Percentiles rank a stretch among this genome's conserved stretches.
Evolutionary conservation across 2,329 filamentous ascomycete species (phyloP).

Genomic region (Claviceps pazoutovae): DNA sequence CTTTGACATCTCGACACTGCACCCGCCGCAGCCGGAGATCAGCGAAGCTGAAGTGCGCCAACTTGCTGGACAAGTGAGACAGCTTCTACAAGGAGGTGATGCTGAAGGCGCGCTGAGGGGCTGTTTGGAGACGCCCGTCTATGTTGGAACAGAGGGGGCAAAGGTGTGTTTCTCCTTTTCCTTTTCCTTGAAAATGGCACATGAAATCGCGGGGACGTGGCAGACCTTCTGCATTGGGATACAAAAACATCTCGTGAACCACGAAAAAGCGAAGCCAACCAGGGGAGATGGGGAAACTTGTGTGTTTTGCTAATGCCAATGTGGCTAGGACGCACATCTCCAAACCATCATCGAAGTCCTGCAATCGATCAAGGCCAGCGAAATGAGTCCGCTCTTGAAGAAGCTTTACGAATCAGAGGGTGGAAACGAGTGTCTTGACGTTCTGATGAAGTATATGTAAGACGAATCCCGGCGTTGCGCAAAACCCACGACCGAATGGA

Average conservation of each 20-base stretch:
- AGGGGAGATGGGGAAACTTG: no score
- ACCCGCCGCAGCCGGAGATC: slow-evolving; percentile 60
- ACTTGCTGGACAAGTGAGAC: slow-evolving; percentile 68
- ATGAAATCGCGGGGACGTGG: background rate
- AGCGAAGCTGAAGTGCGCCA: slow-evolving; percentile 66
- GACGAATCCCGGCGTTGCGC: background rate
- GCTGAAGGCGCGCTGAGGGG: slow-evolving; percentile 73
- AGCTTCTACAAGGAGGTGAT: slow-evolving; percentile 77
- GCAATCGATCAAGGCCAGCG: slow-evolving; percentile 88
- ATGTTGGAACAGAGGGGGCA: slow-evolving; percentile 41
- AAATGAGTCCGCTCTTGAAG: slow-evolving; percentile 82
- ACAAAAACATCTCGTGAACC: no score
- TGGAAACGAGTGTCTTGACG: slow-evolving; percentile 75
- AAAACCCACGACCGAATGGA: background rate
- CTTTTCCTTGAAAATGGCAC: background rate
- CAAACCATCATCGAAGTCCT: slow-evolving; percentile 84
- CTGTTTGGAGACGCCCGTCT: slow-evolving; percentile 76
- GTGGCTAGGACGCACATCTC: slow-evolving; percentile 62
- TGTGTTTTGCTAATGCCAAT: background rate
- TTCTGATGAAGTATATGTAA: slow-evolving; percentile 95
- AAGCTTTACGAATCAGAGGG: slow-evolving; percentile 65
- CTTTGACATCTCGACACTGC: slow-evolving; percentile 77
- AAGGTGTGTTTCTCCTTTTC: slow-evolving; percentile 29
- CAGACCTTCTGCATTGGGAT: background rate
- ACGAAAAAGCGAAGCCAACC: no score